A percentile compares a stretch with the other conserved stretches of the same genome.
phyloP scores from a whole-genome alignment of 148 eudicot species.

The Rheum nobile region DNA sequence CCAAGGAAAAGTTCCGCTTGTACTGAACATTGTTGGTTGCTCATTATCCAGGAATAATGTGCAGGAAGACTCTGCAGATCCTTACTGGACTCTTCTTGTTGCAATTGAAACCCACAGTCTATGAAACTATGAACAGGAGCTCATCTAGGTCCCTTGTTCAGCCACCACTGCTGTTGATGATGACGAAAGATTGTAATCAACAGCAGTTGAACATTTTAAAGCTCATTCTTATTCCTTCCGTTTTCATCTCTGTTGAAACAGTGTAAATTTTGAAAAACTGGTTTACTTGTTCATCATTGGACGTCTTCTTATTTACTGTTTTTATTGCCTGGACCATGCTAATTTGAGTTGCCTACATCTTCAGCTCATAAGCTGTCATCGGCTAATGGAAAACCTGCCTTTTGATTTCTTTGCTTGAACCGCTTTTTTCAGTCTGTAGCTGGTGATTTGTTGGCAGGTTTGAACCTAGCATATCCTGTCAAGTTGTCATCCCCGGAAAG shows the following conservation, averaged over 20 bases:
- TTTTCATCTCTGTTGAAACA: background rate
- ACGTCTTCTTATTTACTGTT: background rate
- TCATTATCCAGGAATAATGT: background rate
- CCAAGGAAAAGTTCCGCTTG: slow-evolving; percentile 5
- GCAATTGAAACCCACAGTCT: background rate
- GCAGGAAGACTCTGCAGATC: background rate
- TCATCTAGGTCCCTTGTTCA: background rate
- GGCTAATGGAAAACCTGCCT: too few species aligned
- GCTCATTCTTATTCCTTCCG: background rate
- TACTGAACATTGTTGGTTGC: background rate
- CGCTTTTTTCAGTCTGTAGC: too few species aligned
- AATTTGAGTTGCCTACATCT: background rate
- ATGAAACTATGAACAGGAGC: background rate
- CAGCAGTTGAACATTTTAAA: background rate
- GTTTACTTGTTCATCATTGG: background rate
- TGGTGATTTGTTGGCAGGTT: too few species aligned
- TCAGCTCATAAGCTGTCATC: too few species aligned
- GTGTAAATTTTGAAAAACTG: background rate
- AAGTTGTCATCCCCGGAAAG: too few species aligned
- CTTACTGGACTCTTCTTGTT: background rate
- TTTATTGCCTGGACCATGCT: background rate
- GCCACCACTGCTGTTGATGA: background rate
- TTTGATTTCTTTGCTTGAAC: too few species aligned
- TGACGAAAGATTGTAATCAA: background rate
- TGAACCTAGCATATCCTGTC: too few species aligned